Evolutionary conservation across 306 rosid species (phyloP), one percentile per base, ranked within the genome.

Genomic region (Cicer cuneatum): DNA sequence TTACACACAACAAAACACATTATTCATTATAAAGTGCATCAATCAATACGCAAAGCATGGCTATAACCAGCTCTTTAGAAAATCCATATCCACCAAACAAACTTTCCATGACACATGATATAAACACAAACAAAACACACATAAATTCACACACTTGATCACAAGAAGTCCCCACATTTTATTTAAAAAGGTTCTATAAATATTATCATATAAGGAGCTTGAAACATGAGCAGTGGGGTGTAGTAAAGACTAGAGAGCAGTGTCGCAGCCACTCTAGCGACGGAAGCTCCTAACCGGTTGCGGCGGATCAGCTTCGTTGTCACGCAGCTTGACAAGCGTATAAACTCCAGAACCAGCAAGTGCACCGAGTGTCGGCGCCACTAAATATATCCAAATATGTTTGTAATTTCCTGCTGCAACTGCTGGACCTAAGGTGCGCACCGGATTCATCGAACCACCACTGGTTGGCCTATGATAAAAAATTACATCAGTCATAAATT

Each of bases 371-470:
- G 96, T 90, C 0, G 93, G 98, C 0, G 98, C 97, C 76, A 91
- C 87, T 81, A 94, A 51, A 80, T 86, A 94, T 15, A 94, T 8
- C 98, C 98, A 94, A 39, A 94, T 5, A 6, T 75, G 75, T 54
- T 66, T 86, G 80, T 84, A 94, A 67, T 90, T 90, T 58, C 96
- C 96, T 1, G 96, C 95, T 0, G 98, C 98, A 18, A 94, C 83
- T 0, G 98, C 98, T 7, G 98, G 97, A 12, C 98, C 97, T 37
- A 94, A 81, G 7, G 98, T 94, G n/a, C 98, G 86, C 69, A 94
- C 98, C 2, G 97, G 98, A 65, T 94, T 94, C 98, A 94, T 94
- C 0, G 98, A 91, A 60, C 87, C 98, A 2, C 97, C 97, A 18
- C 91, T 90, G 2, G 89, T 40, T 47, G 96, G 96, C 86, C 33